Conservation (phyloP, 768 basidiomycete genomes). For the Mycena belliarum region DNA sequence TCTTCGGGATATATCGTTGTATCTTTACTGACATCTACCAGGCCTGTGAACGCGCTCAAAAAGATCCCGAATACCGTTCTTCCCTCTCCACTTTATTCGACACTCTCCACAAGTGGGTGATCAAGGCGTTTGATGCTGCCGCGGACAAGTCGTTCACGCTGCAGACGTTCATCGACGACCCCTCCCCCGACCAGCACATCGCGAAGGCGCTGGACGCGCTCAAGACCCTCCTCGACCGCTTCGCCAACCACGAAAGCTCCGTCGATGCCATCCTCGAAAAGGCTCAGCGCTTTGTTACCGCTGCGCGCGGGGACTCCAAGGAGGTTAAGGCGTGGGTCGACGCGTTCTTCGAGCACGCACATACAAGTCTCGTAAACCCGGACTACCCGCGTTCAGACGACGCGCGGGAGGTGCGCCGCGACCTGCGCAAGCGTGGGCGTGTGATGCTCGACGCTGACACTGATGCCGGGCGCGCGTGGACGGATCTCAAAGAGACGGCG, state of each 20-base stretch:
- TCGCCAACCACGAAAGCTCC: conserved; percentile 44
- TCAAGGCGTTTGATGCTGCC: conserved; percentile 50
- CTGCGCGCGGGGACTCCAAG: conserved; percentile 51
- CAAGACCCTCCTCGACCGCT: conserved; percentile 49
- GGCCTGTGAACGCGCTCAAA: conserved; percentile 67
- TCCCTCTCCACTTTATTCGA: conserved; percentile 60
- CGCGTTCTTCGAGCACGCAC: conserved; percentile 49
- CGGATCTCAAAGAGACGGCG: conserved; percentile 46
- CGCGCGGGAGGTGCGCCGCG: conserved; percentile 39
- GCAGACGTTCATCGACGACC: conserved; percentile 11
- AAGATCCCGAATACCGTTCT: conserved; percentile 57
- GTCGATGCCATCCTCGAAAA: conserved; percentile 50
- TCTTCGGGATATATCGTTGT: too few species aligned
- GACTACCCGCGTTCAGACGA: conserved; percentile 58
- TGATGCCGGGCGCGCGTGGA: conserved; percentile 50
- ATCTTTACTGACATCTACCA: conserved; percentile 22
- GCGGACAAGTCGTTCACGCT: conserved; percentile 47
- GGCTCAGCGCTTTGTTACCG: conserved; percentile 43
- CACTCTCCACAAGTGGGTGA: conserved; percentile 58
- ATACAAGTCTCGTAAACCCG: conserved; percentile 47
- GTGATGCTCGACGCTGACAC: conserved; percentile 46
- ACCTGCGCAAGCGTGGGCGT: conserved; percentile 53
- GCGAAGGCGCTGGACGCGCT: conserved; percentile 24
- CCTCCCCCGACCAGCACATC: conserved; percentile 13
- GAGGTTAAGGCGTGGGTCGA: conserved; percentile 57